These are phyloP conservation scores for Lomentospora prolificans DNA, from an alignment of 2,329 filamentous ascomycete genomes.

Conservation along the genomic window DNA sequence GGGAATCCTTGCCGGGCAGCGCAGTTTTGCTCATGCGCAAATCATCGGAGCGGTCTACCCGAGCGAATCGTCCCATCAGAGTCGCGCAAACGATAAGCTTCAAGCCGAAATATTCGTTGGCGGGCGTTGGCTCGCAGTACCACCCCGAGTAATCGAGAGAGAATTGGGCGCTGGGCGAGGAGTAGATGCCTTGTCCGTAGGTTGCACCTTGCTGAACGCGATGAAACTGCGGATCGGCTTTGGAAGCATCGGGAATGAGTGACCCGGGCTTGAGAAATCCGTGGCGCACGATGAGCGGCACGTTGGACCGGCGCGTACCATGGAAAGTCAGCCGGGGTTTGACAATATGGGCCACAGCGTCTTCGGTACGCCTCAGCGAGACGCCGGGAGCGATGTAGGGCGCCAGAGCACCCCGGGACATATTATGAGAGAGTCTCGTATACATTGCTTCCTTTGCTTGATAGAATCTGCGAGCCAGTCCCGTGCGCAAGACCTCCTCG, in stretches of 20 bases:
- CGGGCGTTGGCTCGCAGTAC: slow-evolving; percentile 18
- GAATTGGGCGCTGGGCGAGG: slow-evolving; percentile 28
- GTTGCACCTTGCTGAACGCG: slow-evolving; percentile 25
- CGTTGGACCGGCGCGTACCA: slow-evolving; percentile 23
- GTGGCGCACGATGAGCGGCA: slow-evolving; percentile 32
- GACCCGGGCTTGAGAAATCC: slow-evolving; percentile 31
- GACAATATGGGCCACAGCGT: slow-evolving; percentile 25
- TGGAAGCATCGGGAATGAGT: slow-evolving; percentile 13
- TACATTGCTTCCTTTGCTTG: background rate
- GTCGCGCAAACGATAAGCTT: slow-evolving; percentile 35
- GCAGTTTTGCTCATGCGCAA: slow-evolving; percentile 18
- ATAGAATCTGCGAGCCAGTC: slow-evolving; percentile 22
- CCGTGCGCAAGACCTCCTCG: slow-evolving; percentile 25
- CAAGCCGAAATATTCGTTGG: slow-evolving; percentile 24
- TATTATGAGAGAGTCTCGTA: background rate
- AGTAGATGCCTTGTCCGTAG: slow-evolving; percentile 33
- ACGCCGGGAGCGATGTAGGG: background rate
- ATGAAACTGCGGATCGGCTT: slow-evolving; percentile 10
- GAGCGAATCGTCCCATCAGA: slow-evolving; percentile 30
- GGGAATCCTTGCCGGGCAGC: slow-evolving; percentile 23
- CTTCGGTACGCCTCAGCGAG: slow-evolving; percentile 13
- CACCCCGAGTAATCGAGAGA: slow-evolving; percentile 24
- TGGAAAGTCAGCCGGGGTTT: slow-evolving; percentile 29
- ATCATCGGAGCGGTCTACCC: slow-evolving; percentile 18
- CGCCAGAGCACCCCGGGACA: background rate